Base-by-base conservation (phyloP, 2,329 filamentous ascomycete genomes). In the Fusarium clavum region DNA sequence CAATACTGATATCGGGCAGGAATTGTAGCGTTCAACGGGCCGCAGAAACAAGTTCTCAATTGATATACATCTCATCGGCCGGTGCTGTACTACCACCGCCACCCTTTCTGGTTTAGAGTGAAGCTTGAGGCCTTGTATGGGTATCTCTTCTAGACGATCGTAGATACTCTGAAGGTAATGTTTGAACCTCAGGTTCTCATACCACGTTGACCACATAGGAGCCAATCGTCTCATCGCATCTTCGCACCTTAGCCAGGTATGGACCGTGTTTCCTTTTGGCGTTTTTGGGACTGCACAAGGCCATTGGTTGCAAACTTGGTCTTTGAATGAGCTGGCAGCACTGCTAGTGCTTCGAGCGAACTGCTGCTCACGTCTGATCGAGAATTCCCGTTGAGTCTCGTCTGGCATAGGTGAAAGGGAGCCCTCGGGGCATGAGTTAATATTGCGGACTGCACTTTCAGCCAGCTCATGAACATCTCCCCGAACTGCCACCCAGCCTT, bases 21-120 rank as follows among this genome's bases (percentile, higher is more conserved):
- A 20, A 20, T 20, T 20, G 20, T 20, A 20, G 20, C 20, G 20
- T 20, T 20, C 20, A 20, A 20, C 20, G 20, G 20, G 20, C 20
- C 20, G 20, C 9, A 9, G 29, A 73, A 73, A 68, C 2, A 71
- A 20, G 22, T 65, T 56, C 5, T 59, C 47, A 11, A 64, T 40
- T 1, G 70, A 70, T 9, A 72, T 40, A 7, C 64, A 73, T n/a
- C 66, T 54, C 4, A 22, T 9, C 2, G 2, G 10, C 20, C 38
- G 51, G 16, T 8, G 14, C 6, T 4, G 51, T 32, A 16, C 14
- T 4, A 9, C 1, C 4, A 11, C 14, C 8, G 27, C 20, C 2
- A 32, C 27, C 0, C 10, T 44, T 18, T 41, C 44, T 6, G 44
- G 18, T 18, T 18, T 25, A 5, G 29, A 16, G 5, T 44, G 14